Conservation (phyloP, 441 rosid genomes). For the Aleurites moluccanus region DNA sequence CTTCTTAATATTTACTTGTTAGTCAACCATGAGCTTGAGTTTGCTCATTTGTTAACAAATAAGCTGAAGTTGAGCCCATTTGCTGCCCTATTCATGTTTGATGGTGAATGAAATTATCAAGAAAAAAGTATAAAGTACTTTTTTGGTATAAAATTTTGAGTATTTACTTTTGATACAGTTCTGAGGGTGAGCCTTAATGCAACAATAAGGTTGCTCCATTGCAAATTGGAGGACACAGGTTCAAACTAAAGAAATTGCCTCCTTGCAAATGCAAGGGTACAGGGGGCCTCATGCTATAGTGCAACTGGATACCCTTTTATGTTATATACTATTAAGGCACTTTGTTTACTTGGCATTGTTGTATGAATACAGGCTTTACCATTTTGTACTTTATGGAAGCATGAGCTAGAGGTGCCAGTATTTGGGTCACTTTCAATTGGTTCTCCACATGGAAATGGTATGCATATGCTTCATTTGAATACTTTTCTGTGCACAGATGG, state of each 20-base stretch:
- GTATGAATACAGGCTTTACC: slow-evolving; percentile 57
- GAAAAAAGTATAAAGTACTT: background rate
- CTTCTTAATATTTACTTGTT: background rate
- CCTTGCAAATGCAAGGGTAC: background rate
- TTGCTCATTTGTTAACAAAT: background rate
- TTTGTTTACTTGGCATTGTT: slow-evolving; percentile 14
- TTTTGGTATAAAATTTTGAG: background rate
- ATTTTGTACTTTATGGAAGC: slow-evolving; percentile 65
- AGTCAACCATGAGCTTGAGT: background rate
- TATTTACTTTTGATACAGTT: background rate
- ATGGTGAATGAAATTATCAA: background rate
- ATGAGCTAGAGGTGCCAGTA: slow-evolving; percentile 70
- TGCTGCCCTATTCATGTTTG: background rate
- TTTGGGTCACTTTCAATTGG: slow-evolving; percentile 74
- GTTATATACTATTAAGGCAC: background rate
- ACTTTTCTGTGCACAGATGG: background rate
- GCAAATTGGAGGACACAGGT: background rate
- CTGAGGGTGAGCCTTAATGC: background rate
- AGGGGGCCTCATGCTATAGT: background rate
- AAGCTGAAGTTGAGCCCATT: background rate
- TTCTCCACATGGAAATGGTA: slow-evolving; percentile 54
- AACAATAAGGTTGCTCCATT: background rate
- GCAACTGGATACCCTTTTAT: background rate
- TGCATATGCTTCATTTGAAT: slow-evolving; percentile 11
- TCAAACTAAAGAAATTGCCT: background rate